A percentile compares a stretch with the other conserved stretches of the same genome.
phyloP scores from a whole-genome alignment of 2,329 filamentous ascomycete species.

The Huntiella bhutanensis region DNA sequence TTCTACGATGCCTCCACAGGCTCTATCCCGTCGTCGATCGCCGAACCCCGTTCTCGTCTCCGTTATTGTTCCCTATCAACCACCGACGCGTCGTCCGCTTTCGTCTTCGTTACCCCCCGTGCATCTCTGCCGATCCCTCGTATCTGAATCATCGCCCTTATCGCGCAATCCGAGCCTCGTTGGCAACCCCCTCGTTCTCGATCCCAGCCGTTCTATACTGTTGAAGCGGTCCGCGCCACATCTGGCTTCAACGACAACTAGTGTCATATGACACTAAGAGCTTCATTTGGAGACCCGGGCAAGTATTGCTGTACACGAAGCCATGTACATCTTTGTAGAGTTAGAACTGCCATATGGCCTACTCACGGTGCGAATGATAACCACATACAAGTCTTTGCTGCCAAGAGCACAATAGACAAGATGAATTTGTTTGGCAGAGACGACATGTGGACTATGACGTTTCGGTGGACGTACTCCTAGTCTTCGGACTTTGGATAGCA shows the following conservation, averaged over 20 bases:
- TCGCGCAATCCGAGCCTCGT: too few species aligned
- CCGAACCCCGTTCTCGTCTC: not conserved
- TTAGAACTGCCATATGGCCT: too few species aligned
- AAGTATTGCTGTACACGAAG: too few species aligned
- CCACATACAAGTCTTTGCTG: too few species aligned
- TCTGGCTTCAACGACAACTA: too few species aligned
- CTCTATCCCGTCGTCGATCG: not conserved
- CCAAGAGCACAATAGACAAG: conserved; percentile 11
- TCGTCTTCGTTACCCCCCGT: conserved; percentile 12
- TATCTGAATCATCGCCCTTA: conserved; percentile 10
- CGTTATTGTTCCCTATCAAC: not conserved
- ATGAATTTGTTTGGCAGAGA: not conserved
- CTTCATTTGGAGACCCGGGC: too few species aligned
- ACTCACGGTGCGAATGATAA: too few species aligned
- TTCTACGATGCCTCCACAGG: not conserved
- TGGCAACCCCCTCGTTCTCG: too few species aligned
- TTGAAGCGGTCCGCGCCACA: too few species aligned
- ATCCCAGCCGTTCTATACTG: too few species aligned
- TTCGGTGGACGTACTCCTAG: not conserved
- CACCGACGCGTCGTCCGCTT: conserved; percentile 12
- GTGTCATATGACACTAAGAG: too few species aligned
- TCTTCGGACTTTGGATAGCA: not conserved
- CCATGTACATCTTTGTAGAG: too few species aligned
- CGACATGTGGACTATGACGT: not conserved
- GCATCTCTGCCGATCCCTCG: not conserved